Conservation (phyloP, 805 yeast species). For the Blastobotrys mokoenaii region DNA sequence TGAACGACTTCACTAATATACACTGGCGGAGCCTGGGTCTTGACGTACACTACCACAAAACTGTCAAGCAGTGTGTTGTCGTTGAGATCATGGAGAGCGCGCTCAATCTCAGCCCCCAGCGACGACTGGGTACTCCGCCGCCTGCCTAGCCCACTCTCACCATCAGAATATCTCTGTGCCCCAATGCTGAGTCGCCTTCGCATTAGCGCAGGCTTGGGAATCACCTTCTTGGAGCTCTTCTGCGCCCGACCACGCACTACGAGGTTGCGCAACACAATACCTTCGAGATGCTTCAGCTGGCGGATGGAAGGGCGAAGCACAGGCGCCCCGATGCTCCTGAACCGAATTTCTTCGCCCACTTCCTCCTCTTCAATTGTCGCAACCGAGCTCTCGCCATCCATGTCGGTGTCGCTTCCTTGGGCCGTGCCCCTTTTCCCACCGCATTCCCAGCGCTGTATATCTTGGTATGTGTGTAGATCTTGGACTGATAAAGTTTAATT, state of each 20-base stretch:
- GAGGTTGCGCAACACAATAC: conserved; percentile 15
- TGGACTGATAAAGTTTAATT: too few relatives aligned
- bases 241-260: background rate
- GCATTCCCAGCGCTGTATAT: too few relatives aligned
- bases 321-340: conserved; percentile 13
- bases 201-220: background rate
- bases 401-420: too few relatives aligned
- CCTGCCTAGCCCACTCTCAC: background rate
- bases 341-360: background rate
- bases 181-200: background rate
- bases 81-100: conserved; percentile 26
- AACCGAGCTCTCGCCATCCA: too few relatives aligned
- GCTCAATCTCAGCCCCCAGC: conserved; percentile 14
- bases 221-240: background rate
- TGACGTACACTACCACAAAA: conserved; percentile 10
- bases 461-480: too few relatives aligned
- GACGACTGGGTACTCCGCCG: conserved; percentile 4
- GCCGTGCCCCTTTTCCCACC: too few relatives aligned
- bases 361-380: too few relatives aligned
- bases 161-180: background rate
- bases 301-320: conserved; percentile 11
- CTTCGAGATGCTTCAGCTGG: conserved; percentile 16
- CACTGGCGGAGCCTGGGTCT: conserved; percentile 10
- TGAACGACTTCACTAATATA: conserved; percentile 16
- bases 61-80: conserved; percentile 16